Conservation (phyloP, 805 yeast species). For the Metschnikowia anglica region DNA sequence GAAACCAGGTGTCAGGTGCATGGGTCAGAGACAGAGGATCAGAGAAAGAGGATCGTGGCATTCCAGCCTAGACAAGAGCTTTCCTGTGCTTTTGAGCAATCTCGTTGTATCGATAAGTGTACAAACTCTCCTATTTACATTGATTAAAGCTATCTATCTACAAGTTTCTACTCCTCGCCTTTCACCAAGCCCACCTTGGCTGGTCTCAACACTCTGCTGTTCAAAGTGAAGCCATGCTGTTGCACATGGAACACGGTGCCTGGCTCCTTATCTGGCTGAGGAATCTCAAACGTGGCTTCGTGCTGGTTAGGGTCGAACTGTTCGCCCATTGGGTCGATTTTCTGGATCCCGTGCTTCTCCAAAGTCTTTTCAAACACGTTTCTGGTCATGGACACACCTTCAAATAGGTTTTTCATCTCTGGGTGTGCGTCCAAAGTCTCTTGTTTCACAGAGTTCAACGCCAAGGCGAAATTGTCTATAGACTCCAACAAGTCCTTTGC, state of each 20-base stretch:
- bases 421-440: slow-evolving; percentile 50
- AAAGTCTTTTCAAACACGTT: slow-evolving; percentile 82
- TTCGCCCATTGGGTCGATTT: slow-evolving; percentile 82
- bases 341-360: slow-evolving; percentile 72
- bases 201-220: slow-evolving; percentile 87
- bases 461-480: slow-evolving; percentile 86
- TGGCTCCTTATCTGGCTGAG: slow-evolving; percentile 84
- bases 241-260: slow-evolving; percentile 93
- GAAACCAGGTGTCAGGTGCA: no score
- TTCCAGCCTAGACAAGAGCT: no score
- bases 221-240: slow-evolving; percentile 83
- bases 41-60: no score
- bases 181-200: slow-evolving; percentile 95
- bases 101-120: no score
- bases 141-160: slow-evolving; percentile 6
- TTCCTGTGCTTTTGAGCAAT: no score
- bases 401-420: slow-evolving; percentile 65
- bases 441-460: slow-evolving; percentile 67
- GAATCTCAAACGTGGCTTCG: slow-evolving; percentile 88
- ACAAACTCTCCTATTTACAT: slow-evolving; percentile 9
- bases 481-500: slow-evolving; percentile 88
- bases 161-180: slow-evolving; percentile 28
- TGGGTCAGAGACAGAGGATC: no score
- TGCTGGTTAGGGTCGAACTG: slow-evolving; percentile 87
- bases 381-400: slow-evolving; percentile 90